phyloP scores from a whole-genome alignment of 2,329 filamentous ascomycete genomes.

The Arthrocladium fulminans region DNA sequence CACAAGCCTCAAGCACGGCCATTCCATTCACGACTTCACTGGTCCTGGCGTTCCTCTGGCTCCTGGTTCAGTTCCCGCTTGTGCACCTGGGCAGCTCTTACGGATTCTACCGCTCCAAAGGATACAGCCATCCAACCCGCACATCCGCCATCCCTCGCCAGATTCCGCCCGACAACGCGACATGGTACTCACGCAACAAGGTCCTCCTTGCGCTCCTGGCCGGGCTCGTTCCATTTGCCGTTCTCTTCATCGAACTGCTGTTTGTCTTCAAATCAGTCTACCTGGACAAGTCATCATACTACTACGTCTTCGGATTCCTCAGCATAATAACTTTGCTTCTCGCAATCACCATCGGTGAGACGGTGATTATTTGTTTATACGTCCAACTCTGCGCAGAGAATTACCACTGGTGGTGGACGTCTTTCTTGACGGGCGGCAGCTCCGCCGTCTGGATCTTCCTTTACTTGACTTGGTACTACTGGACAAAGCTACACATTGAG shows the following conservation, averaged over 20 bases:
- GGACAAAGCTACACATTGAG: slow-evolving; percentile 67
- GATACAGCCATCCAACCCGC: slow-evolving; percentile 76
- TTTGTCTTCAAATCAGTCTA: slow-evolving; percentile 82
- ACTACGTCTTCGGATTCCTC: slow-evolving; percentile 84
- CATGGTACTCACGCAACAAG: slow-evolving; percentile 64
- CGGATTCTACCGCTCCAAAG: slow-evolving; percentile 57
- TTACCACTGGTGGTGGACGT: slow-evolving; percentile 89
- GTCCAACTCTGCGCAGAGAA: slow-evolving; percentile 76
- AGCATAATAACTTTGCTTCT: slow-evolving; percentile 64
- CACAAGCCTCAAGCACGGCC: slow-evolving; percentile 77
- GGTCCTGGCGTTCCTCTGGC: slow-evolving; percentile 65
- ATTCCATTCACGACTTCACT: slow-evolving; percentile 74
- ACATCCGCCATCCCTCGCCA: slow-evolving; percentile 63
- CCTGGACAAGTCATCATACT: slow-evolving; percentile 86
- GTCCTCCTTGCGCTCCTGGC: slow-evolving; percentile 54
- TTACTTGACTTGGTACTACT: slow-evolving; percentile 79
- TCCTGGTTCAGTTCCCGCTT: slow-evolving; percentile 75
- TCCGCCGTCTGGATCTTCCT: slow-evolving; percentile 73
- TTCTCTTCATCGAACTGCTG: slow-evolving; percentile 78
- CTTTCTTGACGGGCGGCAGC: slow-evolving; percentile 68
- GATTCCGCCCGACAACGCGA: slow-evolving; percentile 53
- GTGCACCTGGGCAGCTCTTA: slow-evolving; percentile 74
- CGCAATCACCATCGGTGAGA: slow-evolving; percentile 68
- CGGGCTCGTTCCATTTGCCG: slow-evolving; percentile 73
- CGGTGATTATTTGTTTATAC: slow-evolving; percentile 75